Evolutionary conservation across 768 basidiomycete genomes (phyloP).

Genomic region (Postia placenta): DNA sequence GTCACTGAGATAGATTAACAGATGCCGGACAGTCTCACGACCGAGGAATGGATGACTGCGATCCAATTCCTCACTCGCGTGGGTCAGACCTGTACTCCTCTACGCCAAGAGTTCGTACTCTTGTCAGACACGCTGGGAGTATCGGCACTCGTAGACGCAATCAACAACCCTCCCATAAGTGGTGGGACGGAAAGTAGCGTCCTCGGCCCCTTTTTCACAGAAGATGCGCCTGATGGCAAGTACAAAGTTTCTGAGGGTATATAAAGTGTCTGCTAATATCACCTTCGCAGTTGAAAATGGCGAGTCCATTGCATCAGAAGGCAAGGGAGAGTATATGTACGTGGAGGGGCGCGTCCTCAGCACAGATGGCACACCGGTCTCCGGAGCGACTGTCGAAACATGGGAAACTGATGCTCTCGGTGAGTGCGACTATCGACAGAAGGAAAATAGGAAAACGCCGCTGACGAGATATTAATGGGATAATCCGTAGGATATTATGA

Average conservation of each 20-base stretch:
- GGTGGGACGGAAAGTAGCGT: conserved; percentile 71
- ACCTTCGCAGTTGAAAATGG: conserved; percentile 53
- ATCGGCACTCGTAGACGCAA: conserved; percentile 67
- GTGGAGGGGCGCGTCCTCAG: conserved; percentile 63
- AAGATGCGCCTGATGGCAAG: conserved; percentile 68
- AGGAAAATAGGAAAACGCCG: no score
- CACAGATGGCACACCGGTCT: conserved; percentile 59
- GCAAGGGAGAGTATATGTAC: conserved; percentile 80
- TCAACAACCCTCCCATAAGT: conserved; percentile 62
- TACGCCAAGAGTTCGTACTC: conserved; percentile 71
- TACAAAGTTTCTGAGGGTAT: no score
- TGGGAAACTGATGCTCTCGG: conserved; percentile 75
- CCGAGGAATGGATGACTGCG: conserved; percentile 80
- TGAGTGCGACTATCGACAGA: conserved; percentile 18
- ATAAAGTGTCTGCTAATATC: no score
- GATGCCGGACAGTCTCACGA: conserved; percentile 62
- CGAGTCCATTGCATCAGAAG: conserved; percentile 79
- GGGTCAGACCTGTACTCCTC: conserved; percentile 66
- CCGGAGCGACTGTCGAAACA: conserved; percentile 68
- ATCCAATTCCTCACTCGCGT: conserved; percentile 73
- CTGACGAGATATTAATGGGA: conserved; percentile 20
- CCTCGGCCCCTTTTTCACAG: conserved; percentile 78
- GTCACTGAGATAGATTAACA: no score
- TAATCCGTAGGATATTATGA: conserved; percentile 29
- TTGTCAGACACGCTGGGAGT: conserved; percentile 80